These are phyloP conservation scores for Sporisorium graminicola DNA, from an alignment of 1,284 basidiomycete species.

Conservation along the genomic window DNA sequence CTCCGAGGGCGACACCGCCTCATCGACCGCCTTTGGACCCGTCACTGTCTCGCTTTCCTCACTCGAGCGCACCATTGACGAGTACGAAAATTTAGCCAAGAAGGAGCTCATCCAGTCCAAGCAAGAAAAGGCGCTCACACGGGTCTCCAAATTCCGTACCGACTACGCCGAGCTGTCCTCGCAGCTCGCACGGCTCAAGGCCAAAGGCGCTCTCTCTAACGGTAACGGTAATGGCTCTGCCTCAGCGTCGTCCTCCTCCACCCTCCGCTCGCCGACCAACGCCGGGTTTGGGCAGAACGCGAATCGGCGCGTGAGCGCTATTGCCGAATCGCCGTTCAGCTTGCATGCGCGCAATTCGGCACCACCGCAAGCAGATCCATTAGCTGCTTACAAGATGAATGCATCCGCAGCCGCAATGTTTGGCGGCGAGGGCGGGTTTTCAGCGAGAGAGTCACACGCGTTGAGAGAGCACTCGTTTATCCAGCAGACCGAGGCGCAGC, in stretches of 20 bases:
- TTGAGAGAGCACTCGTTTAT: constrained; percentile 68
- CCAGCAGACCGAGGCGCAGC: constrained; percentile 64
- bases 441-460: constrained; percentile 62
- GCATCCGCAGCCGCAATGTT: constrained; percentile 64
- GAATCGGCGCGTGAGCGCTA: constrained; percentile 21
- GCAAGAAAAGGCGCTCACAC: constrained; percentile 64
- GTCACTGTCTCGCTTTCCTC: constrained; percentile 61
- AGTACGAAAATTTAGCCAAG: constrained; percentile 67
- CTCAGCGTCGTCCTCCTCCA: constrained; percentile 7
- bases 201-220: constrained; percentile 33
- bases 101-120: constrained; percentile 66
- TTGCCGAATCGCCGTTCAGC: constrained; percentile 59
- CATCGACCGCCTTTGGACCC: constrained; percentile 48
- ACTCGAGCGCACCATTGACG: constrained; percentile 65
- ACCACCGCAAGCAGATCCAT: constrained; percentile 42
- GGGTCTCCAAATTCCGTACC: constrained; percentile 63
- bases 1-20: constrained; percentile 30
- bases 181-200: constrained; percentile 52
- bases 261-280: constrained; percentile 26
- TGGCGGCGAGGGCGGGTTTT: constrained; percentile 32
- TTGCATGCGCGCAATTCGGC: constrained; percentile 53
- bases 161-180: constrained; percentile 59
- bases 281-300: constrained; percentile 20
- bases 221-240: constrained; percentile 7
- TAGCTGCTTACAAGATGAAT: constrained; percentile 66